Base-by-base conservation (phyloP, 176 grass and related monocot species). In the Coix lacrymajobi region DNA sequence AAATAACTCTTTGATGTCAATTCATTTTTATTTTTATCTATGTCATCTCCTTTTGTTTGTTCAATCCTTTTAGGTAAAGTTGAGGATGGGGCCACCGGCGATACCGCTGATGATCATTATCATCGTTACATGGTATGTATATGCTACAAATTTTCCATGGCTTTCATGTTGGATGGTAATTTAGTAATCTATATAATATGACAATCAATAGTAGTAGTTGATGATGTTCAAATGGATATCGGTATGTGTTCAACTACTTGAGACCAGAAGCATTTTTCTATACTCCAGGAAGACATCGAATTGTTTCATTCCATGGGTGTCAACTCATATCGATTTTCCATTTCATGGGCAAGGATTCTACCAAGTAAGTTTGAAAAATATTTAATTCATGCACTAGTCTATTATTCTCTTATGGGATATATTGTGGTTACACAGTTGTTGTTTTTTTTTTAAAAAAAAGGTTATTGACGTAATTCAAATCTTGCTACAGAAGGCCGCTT, bases 331-430 rank as follows among this genome's bases (percentile, higher is more conserved):
- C 80, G 93, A 20, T 90, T 96, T 71, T 90, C 90, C 32, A 92
- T 96, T 63, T 77, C 93, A 20, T 96, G 90, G 88, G 85, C 93
- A 11, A 88, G 93, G 84, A 79, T 92, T 62, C 83, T 96, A 20
- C 93, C 88, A 54, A 90, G 90, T 92, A 61, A 78, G 22, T 57
- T 9, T 57, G 22, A 17, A n/a, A 1, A 40, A 22, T 24, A n/a
- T 49, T 49, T 49, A 6, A 0, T 19, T 19, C 5, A 1, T 68
- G 4, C 12, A 11, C 20, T 1, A 25, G 56, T 58, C 20, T 24
- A 6, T 57, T 58, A 0, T 3, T 25, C n/a, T 11, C 56, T 58
- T 58, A 58, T 11, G n/a, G n/a, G 0, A 61, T 58, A 58, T 25
- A 58, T 24, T 11, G 54, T 10, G 22, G n/a, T 58, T 25, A 1